A percentile compares a stretch with the other conserved stretches of the same genome.
These are phyloP conservation scores for Sugiyamaella castrensis DNA, from an alignment of 1,139 yeast genomes.

Conservation along the genomic window DNA sequence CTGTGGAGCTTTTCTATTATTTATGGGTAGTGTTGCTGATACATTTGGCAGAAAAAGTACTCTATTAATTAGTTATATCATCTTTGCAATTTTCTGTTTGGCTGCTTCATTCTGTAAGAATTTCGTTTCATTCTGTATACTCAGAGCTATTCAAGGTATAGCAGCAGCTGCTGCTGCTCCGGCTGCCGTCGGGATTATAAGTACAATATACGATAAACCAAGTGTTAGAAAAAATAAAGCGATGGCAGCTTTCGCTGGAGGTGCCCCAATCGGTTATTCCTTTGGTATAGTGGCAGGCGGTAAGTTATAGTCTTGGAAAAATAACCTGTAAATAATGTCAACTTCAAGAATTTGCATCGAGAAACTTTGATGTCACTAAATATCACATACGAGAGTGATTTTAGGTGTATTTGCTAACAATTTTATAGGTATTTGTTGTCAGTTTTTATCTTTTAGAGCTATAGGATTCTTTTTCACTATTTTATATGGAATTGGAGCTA, in stretches of 20 bases:
- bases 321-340: too few relatives aligned
- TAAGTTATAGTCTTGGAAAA: too few relatives aligned
- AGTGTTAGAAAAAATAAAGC: conserved; percentile 42
- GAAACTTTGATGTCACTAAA: too few relatives aligned
- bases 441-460: conserved; percentile 42
- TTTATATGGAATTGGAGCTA: conserved; percentile 34
- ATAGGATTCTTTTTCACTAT: conserved; percentile 42
- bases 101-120: conserved; percentile 42
- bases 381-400: too few relatives aligned
- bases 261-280: conserved; percentile 47
- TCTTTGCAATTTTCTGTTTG: conserved; percentile 39
- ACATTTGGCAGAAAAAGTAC: conserved; percentile 43
- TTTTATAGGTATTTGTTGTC: conserved; percentile 45
- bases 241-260: conserved; percentile 45
- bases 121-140: conserved; percentile 38
- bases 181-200: conserved; percentile 46
- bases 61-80: conserved; percentile 35
- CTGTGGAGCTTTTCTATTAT: conserved; percentile 42
- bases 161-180: conserved; percentile 44
- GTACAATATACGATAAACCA: conserved; percentile 39
- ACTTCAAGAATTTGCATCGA: too few relatives aligned
- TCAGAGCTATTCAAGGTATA: conserved; percentile 45
- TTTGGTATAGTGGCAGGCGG: conserved; percentile 42
- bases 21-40: conserved; percentile 46
- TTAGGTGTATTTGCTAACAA: too few relatives aligned